Evolutionary conservation across 2,329 filamentous ascomycete genomes (phyloP), one percentile per base, ranked within the genome.

Genomic region (Alternaria postmessia): DNA sequence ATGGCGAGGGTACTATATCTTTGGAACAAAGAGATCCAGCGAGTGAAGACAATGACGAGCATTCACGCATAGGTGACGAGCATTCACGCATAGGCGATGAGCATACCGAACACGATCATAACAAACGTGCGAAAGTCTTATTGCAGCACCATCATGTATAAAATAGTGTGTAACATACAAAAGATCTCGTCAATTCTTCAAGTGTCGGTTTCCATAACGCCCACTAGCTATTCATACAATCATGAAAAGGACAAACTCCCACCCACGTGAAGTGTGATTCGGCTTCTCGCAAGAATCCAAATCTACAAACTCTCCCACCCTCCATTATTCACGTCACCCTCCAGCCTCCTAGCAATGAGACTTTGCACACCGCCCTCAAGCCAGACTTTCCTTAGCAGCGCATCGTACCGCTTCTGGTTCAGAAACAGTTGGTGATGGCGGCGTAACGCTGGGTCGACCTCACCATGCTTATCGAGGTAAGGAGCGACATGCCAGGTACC

Each of bases 291-390:
- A 18, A 20, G 8, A 5, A 12, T 24, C 34, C 41, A 16, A 41
- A 18, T 7, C 64, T 61, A 85, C 65, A 85, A 68, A 34, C 82
- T 97, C 82, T 99, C 95, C 95, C 95, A 99, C 0, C 95, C 95
- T 0, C 95, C 95, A 71, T 93, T 97, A 75, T 99, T 99, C 44
- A 97, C 93, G 78, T 99, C 95, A 14, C 92, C 91, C 82, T 99
- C 95, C 67, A 99, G 80, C 79, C 93, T 94, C 67, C 95, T 86
- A 66, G 91, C 92, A 75, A 99, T 97, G 47, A 93, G 89, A 67
- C 91, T 96, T 36, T 94, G 94, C 28, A 99, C 88, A 5, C 91
- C 90, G 71, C 97, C 93, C 51, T 89, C 87, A 61, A 98, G 83
- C 90, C 96, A 97, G 43, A 94, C 88, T 68, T 90, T 92, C 51